Evolutionary conservation across 2,329 filamentous ascomycete genomes (phyloP), one percentile per base, ranked within the genome.

Genomic region (Curvularia spicifera): DNA sequence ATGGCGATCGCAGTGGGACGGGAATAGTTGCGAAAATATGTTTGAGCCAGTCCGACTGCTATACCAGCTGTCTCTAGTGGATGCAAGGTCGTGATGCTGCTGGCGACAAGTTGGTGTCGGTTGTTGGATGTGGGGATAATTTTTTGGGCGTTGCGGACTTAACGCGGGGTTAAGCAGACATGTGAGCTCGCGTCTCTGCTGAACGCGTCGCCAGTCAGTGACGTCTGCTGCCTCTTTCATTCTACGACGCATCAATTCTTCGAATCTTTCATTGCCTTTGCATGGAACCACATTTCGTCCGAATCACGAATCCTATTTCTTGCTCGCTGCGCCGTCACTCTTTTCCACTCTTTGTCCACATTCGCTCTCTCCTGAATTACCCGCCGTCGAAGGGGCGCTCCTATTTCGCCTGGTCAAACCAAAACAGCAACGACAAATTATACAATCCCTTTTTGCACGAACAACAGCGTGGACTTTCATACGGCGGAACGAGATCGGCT

Each of bases 61-160:
- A 24, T 45, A 22, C 18, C 7, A n/a, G 29, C 40, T 22, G n/a
- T 45, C 9, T 39, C 8, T 52, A 2, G 50, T 52, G 22, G 39
- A 15, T 35, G 24, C 31, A 18, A 49, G 22, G 44, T 28, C 12
- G 39, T 26, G 15, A 18, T 9, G 15, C 15, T 20, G 18, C n/a
- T 53, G 31, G 39, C 45, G 50, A 53, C 50, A 28, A 43, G 44
- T 51, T 57, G 51, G 29, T 45, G 52, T 47, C 40, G 51, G 51
- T 28, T 52, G 60, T 63, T 58, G 58, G 53, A 65, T 57, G 47
- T 55, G 58, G 51, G 39, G 48, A 60, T 51, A 62, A 65, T 60
- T 46, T 71, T 71, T 70, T 70, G 61, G 65, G 61, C 51, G 56
- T 61, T 61, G 59, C 47, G 40, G 44, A 44, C 31, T 61, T 69